Evolutionary conservation across 2,329 filamentous ascomycete genomes (phyloP).

Genomic region (Aspergillus sp.): DNA sequence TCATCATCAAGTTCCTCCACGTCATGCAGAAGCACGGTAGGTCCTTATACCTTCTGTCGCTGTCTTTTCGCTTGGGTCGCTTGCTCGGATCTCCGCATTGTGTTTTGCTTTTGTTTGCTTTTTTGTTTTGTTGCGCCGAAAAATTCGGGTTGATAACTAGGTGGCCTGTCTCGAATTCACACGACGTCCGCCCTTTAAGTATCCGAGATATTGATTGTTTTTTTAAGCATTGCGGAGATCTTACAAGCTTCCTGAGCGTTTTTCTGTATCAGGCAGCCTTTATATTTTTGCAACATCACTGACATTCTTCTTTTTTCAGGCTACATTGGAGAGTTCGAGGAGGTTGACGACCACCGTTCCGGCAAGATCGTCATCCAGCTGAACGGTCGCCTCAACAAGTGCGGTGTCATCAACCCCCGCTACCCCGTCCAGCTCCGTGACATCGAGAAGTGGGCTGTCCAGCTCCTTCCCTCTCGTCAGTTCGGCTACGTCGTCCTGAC

Average conservation of each 20-base stretch:
- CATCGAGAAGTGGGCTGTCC: conserved; percentile 99
- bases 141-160: conserved; percentile 99
- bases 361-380: conserved; percentile 99
- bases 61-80: too few species aligned
- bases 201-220: conserved; percentile 80
- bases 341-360: conserved; percentile 98
- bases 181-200: conserved; percentile 99
- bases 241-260: conserved; percentile 86
- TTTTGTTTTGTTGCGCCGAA: conserved; percentile 5
- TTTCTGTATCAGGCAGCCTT: conserved; percentile 76
- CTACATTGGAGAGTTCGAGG: conserved; percentile 99
- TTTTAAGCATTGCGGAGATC: conserved; percentile 64
- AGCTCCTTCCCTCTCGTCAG: conserved; percentile 98
- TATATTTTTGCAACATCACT: conserved; percentile 87
- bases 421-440: conserved; percentile 98
- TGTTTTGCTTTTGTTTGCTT: background rate
- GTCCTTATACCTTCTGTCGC: conserved; percentile 37
- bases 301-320: conserved; percentile 56
- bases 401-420: conserved; percentile 96
- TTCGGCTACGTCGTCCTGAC: conserved; percentile 99
- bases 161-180: conserved; percentile 73
- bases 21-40: conserved; percentile 99
- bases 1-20: conserved; percentile 98
- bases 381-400: conserved; percentile 99
- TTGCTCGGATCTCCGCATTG: too few species aligned